Percentiles rank a stretch among this genome's conserved stretches.
phyloP scores from a whole-genome alignment of 1,284 basidiomycete genomes.

The Ustilago shanxiensis region DNA sequence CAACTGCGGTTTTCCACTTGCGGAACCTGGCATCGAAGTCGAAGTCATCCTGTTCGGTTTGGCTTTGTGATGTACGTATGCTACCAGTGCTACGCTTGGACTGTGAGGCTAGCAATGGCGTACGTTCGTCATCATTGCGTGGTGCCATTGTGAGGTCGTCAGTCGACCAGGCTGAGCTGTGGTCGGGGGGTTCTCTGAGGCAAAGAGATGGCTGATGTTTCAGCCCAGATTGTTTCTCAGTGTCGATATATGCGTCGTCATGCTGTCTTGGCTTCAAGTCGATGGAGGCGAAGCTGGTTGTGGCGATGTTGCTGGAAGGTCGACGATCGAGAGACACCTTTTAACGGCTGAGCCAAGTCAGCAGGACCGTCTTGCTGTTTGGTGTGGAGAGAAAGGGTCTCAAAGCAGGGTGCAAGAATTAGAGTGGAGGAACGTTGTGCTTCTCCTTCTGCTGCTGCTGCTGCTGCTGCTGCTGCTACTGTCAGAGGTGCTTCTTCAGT shows the following conservation, averaged over 20 bases:
- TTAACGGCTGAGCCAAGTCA: not conserved
- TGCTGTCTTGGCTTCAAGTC: conserved; percentile 6
- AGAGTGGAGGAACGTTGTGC: not conserved
- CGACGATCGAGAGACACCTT: no score
- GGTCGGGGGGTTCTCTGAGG: not conserved
- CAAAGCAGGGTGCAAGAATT: not conserved
- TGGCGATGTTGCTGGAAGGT: not conserved
- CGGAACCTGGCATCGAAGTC: conserved; percentile 59
- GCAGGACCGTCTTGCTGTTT: not conserved
- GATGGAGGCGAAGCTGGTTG: not conserved
- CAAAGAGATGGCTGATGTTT: conserved; percentile 10
- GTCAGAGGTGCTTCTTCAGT: no score
- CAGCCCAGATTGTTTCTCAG: conserved; percentile 19
- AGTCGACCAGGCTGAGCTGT: no score
- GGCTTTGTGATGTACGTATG: not conserved
- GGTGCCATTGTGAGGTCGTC: conserved; percentile 9
- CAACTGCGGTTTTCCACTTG: conserved; percentile 56
- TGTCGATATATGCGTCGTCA: not conserved
- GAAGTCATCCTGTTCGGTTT: conserved; percentile 32
- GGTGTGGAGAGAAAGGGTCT: not conserved
- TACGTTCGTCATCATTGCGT: conserved; percentile 23
- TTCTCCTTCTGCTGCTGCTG: no score
- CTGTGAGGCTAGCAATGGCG: conserved; percentile 29
- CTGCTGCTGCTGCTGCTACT: no score
- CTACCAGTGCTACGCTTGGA: conserved; percentile 7